Percentiles rank a stretch among this genome's conserved stretches.
phyloP scores from a whole-genome alignment of 306 rosid species.

The Castanea sativa region DNA sequence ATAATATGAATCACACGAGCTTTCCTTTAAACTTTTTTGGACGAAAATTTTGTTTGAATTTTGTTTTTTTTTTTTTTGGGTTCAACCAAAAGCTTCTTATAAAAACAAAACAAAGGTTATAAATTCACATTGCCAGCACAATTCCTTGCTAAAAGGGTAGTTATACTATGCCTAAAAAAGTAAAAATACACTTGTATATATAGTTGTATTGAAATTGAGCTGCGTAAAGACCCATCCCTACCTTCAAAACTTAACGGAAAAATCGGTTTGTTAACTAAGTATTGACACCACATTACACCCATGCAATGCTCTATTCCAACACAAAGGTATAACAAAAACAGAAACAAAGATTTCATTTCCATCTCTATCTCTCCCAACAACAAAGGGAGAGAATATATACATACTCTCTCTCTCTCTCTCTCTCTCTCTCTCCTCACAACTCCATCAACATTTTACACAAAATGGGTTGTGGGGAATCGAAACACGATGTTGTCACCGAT shows the following conservation, averaged over 20 bases:
- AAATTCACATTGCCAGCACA: neutral
- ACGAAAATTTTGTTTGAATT: no score
- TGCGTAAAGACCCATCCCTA: slow-evolving; percentile 4
- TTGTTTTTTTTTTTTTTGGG: no score
- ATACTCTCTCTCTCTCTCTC: neutral
- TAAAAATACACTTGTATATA: neutral
- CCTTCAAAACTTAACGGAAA: slow-evolving; percentile 14
- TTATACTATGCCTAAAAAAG: slow-evolving; percentile 3
- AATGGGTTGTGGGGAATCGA: slow-evolving; percentile 90
- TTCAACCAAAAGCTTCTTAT: neutral
- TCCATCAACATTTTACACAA: neutral
- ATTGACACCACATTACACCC: slow-evolving; percentile 35
- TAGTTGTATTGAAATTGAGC: slow-evolving; percentile 2
- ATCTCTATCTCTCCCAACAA: slow-evolving; percentile 2
- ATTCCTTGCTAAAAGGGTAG: neutral
- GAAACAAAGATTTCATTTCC: neutral
- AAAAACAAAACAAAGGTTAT: neutral
- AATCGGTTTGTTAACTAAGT: neutral
- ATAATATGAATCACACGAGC: no score
- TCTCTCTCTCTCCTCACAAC: neutral
- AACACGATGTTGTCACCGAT: slow-evolving; percentile 57
- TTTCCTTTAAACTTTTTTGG: no score
- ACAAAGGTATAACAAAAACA: slow-evolving; percentile 19
- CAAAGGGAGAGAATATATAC: slow-evolving; percentile 3
- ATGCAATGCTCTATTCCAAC: slow-evolving; percentile 21